A percentile compares a stretch with the other conserved stretches of the same genome.
Evolutionary conservation across 2,329 filamentous ascomycete genomes (phyloP).

Genomic region (Cladosporium phlei): DNA sequence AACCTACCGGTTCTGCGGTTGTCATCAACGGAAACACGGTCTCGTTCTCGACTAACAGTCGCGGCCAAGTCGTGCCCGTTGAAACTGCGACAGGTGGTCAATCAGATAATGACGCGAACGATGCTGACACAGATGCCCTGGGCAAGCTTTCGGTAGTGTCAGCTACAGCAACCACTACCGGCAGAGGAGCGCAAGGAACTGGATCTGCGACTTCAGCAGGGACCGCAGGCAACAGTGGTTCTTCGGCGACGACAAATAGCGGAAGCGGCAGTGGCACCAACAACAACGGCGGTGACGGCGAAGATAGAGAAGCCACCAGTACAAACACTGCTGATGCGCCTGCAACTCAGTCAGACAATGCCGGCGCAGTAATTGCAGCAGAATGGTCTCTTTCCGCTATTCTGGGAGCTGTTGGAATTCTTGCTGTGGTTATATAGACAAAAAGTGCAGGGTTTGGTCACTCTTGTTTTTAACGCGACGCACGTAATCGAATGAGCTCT

Average conservation of each 20-base stretch:
- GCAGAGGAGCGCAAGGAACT: not conserved
- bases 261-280: not conserved
- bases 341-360: not conserved
- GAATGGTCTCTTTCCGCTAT: not conserved
- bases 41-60: not conserved
- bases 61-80: not conserved
- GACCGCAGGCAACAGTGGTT: not conserved
- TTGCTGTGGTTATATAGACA: not conserved
- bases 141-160: not conserved
- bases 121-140: not conserved
- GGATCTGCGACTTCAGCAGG: no score
- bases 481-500: no score
- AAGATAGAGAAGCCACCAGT: not conserved
- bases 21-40: conserved; percentile 23
- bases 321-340: not conserved
- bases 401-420: not conserved
- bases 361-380: not conserved
- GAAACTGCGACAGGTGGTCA: not conserved
- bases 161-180: not conserved
- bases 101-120: not conserved
- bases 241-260: not conserved
- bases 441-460: not conserved
- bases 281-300: no score
- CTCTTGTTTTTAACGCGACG: not conserved
- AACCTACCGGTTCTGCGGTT: conserved; percentile 19